Base-by-base conservation (phyloP, 2,329 filamentous ascomycete species). In the Penicillium corylophilum region DNA sequence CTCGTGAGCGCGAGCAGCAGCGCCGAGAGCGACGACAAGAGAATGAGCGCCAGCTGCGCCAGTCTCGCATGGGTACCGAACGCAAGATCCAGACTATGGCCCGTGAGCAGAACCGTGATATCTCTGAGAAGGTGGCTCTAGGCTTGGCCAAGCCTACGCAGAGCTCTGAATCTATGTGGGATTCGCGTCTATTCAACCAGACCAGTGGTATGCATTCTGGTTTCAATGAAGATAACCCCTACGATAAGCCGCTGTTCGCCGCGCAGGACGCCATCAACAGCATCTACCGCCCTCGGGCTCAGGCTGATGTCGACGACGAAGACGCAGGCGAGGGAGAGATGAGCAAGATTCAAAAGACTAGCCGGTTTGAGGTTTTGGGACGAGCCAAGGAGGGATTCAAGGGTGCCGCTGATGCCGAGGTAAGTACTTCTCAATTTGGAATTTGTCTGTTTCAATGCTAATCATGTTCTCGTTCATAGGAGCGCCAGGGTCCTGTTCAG, bases 191-290 rank as follows among this genome's bases (percentile, higher is more conserved):
- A 26, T 99, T 99, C 75, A 96, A 97, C 74, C 90, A 95, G 74
- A 88, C 86, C 5, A 92, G 88, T 63, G 94, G 94, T 0, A 95
- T 99, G 69, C 87, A 91, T 62, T 83, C 86, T 46, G 94, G 93
- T 0, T 91, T 96, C 80, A 99, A 99, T 71, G 94, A 99, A 72
- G 94, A 99, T 71, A 94, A 99, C 67, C 85, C 87, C 0, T 99
- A 97, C 75, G 94, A 97, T 72, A 97, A 97, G 74, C 94, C 94
- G 18, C 78, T 99, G 7, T 99, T 99, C 70, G 92, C 92, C 1
- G 93, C 94, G 13, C 91, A 96, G 69, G 93, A 97, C 68, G 93
- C 90, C 8, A 90, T 96, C 64, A 94, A 84, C 75, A 93, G 87
- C 70, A 97, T 99, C 61, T 99, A 99, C 73, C 83, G 91, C 29